phyloP scores from a whole-genome alignment of 1,284 basidiomycete species.

The Xerocomus alliaceus region DNA sequence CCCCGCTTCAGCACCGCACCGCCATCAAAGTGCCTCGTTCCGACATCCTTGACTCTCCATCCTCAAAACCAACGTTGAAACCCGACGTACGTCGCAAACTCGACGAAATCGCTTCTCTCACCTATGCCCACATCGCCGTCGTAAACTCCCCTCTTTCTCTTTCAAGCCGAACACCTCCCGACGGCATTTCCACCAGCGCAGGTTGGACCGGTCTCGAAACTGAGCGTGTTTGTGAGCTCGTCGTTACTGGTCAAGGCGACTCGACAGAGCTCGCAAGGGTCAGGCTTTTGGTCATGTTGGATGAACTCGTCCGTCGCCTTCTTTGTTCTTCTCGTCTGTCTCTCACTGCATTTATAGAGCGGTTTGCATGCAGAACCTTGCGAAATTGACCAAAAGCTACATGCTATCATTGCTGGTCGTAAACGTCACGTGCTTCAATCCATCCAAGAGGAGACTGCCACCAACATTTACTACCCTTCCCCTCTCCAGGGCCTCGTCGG shows the following conservation, averaged over 20 bases:
- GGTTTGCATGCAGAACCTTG: conserved; percentile 89
- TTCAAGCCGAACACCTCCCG: conserved; percentile 75
- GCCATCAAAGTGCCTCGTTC: conserved; percentile 90
- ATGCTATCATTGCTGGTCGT: conserved; percentile 89
- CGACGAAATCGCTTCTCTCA: conserved; percentile 91
- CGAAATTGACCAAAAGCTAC: conserved; percentile 96
- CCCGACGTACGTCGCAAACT: conserved; percentile 85
- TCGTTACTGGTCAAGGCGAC: conserved; percentile 87
- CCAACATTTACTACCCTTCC: conserved; percentile 95
- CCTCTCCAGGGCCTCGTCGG: conserved; percentile 87
- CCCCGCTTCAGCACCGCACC: conserved; percentile 68
- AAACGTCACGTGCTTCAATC: conserved; percentile 89
- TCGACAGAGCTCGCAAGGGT: conserved; percentile 92
- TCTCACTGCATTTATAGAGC: conserved; percentile 55
- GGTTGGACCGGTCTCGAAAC: conserved; percentile 91
- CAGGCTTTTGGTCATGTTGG: conserved; percentile 89
- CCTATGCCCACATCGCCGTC: conserved; percentile 88
- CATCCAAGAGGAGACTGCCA: conserved; percentile 97
- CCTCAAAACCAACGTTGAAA: conserved; percentile 85
- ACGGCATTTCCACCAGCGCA: conserved; percentile 72
- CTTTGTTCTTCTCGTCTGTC: neutral
- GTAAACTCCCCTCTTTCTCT: conserved; percentile 79
- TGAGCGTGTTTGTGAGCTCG: conserved; percentile 90
- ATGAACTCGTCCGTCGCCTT: conserved; percentile 78
- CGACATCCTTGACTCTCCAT: conserved; percentile 88